phyloP scores from a whole-genome alignment of 1,139 yeast genomes.

The Lodderomyces margitis region DNA sequence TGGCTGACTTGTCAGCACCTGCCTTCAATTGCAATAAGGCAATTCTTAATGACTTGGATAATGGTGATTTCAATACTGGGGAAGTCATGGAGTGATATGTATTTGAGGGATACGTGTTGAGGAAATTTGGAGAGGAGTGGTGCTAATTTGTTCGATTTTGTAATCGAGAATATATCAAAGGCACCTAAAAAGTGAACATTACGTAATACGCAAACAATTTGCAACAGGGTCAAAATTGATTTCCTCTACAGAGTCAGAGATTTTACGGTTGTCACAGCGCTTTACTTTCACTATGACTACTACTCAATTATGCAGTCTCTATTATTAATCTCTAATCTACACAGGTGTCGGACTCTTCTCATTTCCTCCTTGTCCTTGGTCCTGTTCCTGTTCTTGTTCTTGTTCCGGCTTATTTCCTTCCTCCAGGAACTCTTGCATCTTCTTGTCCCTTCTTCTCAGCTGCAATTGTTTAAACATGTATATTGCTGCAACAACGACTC shows the following conservation, averaged over 20 bases:
- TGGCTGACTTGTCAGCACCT: slow-evolving; percentile 62
- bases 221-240: too few relatives aligned
- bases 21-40: slow-evolving; percentile 80
- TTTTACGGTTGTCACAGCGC: too few relatives aligned
- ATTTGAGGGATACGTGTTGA: too few relatives aligned
- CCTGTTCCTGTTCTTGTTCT: neutral
- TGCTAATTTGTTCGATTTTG: neutral
- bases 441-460: slow-evolving; percentile 5
- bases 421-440: slow-evolving; percentile 1
- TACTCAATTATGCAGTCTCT: neutral
- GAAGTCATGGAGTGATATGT: neutral
- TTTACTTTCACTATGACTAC: too few relatives aligned
- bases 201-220: neutral
- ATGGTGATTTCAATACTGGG: slow-evolving; percentile 32
- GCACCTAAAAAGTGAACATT: neutral
- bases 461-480: slow-evolving; percentile 17
- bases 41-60: slow-evolving; percentile 46
- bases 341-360: neutral
- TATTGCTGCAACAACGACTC: slow-evolving; percentile 29
- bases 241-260: too few relatives aligned
- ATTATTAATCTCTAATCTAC: neutral
- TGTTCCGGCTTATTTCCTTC: neutral
- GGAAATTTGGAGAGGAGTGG: too few relatives aligned
- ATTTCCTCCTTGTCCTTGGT: neutral
- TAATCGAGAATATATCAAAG: neutral